Conservation (phyloP, 768 basidiomycete genomes). For the Gloeophyllum trabeum region DNA sequence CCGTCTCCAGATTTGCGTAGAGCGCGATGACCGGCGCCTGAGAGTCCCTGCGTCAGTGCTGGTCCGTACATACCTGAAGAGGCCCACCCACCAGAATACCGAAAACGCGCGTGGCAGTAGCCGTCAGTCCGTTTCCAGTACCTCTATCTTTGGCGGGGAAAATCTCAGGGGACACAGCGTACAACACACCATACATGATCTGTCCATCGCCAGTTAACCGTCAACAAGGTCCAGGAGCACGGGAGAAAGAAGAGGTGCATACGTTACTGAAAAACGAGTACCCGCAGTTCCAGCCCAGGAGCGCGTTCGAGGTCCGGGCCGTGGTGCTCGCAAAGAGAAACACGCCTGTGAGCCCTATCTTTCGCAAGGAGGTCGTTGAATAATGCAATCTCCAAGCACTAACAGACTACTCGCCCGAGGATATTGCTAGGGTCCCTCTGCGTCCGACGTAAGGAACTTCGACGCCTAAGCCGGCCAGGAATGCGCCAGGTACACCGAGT, state of each 20-base stretch:
- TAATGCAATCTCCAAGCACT: constrained; percentile 15
- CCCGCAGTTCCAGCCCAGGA: constrained; percentile 76
- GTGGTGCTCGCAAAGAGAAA: constrained; percentile 72
- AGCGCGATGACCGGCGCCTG: constrained; percentile 66
- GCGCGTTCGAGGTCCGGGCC: constrained; percentile 51
- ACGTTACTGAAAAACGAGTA: constrained; percentile 58
- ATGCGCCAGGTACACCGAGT: constrained; percentile 60
- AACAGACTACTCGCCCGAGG: constrained; percentile 37
- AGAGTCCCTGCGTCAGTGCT: background rate
- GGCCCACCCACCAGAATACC: constrained; percentile 52
- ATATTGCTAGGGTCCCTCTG: constrained; percentile 52
- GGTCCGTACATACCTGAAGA: background rate
- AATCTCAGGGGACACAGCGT: constrained; percentile 58
- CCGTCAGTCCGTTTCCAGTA: constrained; percentile 56
- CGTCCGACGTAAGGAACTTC: constrained; percentile 55
- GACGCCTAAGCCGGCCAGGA: constrained; percentile 63
- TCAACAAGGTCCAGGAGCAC: background rate
- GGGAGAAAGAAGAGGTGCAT: constrained; percentile 8
- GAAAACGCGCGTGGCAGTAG: constrained; percentile 52
- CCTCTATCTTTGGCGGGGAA: constrained; percentile 67
- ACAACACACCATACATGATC: constrained; percentile 71
- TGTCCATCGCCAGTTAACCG: constrained; percentile 12
- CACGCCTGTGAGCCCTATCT: constrained; percentile 56
- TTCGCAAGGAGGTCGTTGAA: constrained; percentile 33
- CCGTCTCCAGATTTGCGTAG: constrained; percentile 50